Percentiles rank a stretch among this genome's conserved stretches.
Evolutionary conservation across 148 eudicot genomes (phyloP).

Genomic region (Fagopyrum tataricum): DNA sequence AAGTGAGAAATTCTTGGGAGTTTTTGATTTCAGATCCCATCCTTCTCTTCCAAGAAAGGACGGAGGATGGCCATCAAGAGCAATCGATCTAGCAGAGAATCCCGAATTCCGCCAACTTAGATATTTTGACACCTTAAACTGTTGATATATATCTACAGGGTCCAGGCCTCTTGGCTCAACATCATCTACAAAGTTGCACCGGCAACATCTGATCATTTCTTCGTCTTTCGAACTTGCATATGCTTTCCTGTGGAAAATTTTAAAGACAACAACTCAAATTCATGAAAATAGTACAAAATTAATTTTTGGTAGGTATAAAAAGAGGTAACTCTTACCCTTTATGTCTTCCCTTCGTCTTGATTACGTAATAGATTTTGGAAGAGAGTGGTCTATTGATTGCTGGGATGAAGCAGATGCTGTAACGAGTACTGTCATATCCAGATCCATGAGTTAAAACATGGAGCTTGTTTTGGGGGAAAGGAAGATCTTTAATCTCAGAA

Average conservation of each 20-base stretch:
- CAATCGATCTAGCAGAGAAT: no score
- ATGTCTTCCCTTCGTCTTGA: constrained; percentile 16
- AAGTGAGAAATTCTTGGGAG: no score
- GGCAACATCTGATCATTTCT: constrained; percentile 33
- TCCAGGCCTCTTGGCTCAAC: no score
- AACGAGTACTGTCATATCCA: neutral
- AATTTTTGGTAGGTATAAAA: no score
- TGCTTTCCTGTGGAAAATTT: constrained; percentile 13
- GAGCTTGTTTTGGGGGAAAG: constrained; percentile 62
- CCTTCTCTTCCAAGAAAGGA: no score
- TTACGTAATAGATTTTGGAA: constrained; percentile 19
- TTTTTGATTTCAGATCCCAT: no score
- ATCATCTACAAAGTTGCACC: neutral
- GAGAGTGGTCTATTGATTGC: constrained; percentile 25
- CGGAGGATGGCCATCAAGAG: no score
- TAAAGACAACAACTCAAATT: neutral
- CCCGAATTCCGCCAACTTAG: no score
- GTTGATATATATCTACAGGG: no score
- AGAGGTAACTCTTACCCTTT: constrained; percentile 24
- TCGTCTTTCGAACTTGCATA: constrained; percentile 37
- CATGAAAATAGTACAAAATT: no score
- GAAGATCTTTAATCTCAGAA: constrained; percentile 19
- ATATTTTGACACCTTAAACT: no score
- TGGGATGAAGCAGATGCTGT: constrained; percentile 22
- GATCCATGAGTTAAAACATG: constrained; percentile 15